A percentile compares a stretch with the other conserved stretches of the same genome.
Evolutionary conservation across 345 rosid genomes (phyloP).

Genomic region (Gossypium raimondii): DNA sequence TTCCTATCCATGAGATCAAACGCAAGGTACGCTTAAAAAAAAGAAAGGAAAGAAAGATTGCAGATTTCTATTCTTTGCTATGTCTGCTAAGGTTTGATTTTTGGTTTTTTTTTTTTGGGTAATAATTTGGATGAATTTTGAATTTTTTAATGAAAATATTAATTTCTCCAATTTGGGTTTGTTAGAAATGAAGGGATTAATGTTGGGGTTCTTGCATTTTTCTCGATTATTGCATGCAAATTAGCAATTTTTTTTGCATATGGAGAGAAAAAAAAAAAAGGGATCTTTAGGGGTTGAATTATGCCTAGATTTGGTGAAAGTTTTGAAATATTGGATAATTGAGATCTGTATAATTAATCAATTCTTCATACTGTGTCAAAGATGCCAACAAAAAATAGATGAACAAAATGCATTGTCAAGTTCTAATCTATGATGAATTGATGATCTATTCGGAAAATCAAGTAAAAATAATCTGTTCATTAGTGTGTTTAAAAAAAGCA

Average conservation of each 20-base stretch:
- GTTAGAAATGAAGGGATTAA: neutral
- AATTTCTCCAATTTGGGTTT: neutral
- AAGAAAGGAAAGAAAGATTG: neutral
- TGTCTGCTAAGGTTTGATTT: neutral
- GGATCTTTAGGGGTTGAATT: neutral
- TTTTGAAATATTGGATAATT: neutral
- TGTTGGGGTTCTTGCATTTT: neutral
- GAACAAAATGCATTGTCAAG: neutral
- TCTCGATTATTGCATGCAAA: slow-evolving; percentile 1
- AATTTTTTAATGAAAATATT: neutral
- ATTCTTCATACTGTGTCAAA: neutral
- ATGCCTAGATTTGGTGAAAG: neutral
- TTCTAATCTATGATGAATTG: neutral
- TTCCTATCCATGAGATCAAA: slow-evolving; percentile 80
- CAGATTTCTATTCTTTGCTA: neutral
- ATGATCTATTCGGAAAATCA: neutral
- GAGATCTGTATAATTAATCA: neutral
- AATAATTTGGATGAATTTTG: neutral
- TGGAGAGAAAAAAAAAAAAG: neutral
- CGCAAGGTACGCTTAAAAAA: slow-evolving; percentile 53
- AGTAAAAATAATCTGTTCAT: neutral
- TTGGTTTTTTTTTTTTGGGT: neutral
- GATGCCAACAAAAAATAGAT: neutral
- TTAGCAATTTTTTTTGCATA: neutral
- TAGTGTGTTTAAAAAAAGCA: neutral